phyloP scores from a whole-genome alignment of 768 basidiomycete species.

The Tricholoma terreum region DNA sequence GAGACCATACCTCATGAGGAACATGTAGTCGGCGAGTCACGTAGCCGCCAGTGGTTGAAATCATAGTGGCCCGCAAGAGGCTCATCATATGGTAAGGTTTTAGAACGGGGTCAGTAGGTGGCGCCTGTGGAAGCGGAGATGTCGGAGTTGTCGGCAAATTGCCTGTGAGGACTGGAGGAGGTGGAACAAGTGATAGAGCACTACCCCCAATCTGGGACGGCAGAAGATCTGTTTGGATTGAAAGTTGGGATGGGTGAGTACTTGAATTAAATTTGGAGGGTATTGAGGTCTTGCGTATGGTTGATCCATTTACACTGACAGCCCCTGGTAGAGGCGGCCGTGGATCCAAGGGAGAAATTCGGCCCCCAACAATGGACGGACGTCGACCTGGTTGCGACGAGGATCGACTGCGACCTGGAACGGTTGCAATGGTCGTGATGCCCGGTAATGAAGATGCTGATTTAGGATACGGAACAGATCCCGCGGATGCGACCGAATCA shows the following conservation, averaged over 20 bases:
- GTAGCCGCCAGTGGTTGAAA: slow-evolving; percentile 79
- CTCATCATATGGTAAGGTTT: slow-evolving; percentile 93
- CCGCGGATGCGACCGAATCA: slow-evolving; percentile 43
- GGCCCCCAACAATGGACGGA: slow-evolving; percentile 53
- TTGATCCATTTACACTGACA: slow-evolving; percentile 34
- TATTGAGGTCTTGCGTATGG: slow-evolving; percentile 56
- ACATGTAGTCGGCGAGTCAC: slow-evolving; percentile 84
- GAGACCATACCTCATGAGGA: slow-evolving; percentile 88
- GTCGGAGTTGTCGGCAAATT: slow-evolving; percentile 71
- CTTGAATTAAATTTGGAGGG: slow-evolving; percentile 57
- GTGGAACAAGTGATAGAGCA: slow-evolving; percentile 39
- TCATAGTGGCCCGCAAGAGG: slow-evolving; percentile 76
- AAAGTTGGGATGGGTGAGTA: slow-evolving; percentile 43
- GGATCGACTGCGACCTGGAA: slow-evolving; percentile 56
- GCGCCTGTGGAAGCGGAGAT: slow-evolving; percentile 71
- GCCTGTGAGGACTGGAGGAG: slow-evolving; percentile 44
- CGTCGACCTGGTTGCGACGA: slow-evolving; percentile 76
- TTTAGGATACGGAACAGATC: slow-evolving; percentile 35
- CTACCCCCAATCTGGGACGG: slow-evolving; percentile 9
- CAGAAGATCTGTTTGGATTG: slow-evolving; percentile 47
- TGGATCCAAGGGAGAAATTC: slow-evolving; percentile 51
- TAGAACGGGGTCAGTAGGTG: slow-evolving; percentile 70
- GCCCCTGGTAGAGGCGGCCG: slow-evolving; percentile 50
- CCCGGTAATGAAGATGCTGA: slow-evolving; percentile 41
- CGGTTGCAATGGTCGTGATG: slow-evolving; percentile 30